Base-by-base conservation (phyloP, 2,329 filamentous ascomycete genomes). In the Sordariomycetes sp. region DNA sequence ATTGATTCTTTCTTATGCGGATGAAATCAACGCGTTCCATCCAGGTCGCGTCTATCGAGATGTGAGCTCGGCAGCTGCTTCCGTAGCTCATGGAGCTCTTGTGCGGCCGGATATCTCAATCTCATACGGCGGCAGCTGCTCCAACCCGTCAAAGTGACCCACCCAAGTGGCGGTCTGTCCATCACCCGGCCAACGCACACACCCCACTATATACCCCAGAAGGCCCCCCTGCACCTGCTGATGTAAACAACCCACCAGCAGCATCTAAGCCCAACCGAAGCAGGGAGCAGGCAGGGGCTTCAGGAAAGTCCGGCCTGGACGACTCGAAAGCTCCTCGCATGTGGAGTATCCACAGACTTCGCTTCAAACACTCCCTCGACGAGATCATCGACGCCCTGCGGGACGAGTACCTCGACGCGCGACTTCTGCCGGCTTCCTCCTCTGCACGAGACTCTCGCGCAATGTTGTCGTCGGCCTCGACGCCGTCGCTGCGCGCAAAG, bases 401-500 rank as follows among this genome's bases (percentile, higher is more conserved):
- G 17, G 45, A 50, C 45, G 45, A 50, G 3, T 69, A 72, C 60
- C 63, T 74, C 57, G 71, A 75, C 59, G 65, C 69, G 57, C 71
- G 74, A 64, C 65, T 77, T 58, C 74, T 80, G 71, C 74, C 74
- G 55, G 66, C 73, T 57, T 64, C 71, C 62, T 66, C 53, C 62
- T 66, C 53, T 8, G 69, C 58, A 65, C 66, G 64, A 64, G 66
- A 69, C 60, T 61, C 63, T 57, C 64, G 65, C 54, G 60, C 72
- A 50, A 70, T 80, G 59, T 75, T 73, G 65, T 90, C 87, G 22
- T 85, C 82, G 57, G 88, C 88, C 54, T 91, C 88, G 57, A 91
- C 86, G 59, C 88, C 88, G 39, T 90, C 87, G 28, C 73, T 92
- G 64, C 81, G 88, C 60, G 86, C 86, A 45, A 81, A 84, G 67